Evolutionary conservation across 768 basidiomycete genomes (phyloP), one percentile per base, ranked within the genome.

Genomic region (Collybiopsis luxurians): DNA sequence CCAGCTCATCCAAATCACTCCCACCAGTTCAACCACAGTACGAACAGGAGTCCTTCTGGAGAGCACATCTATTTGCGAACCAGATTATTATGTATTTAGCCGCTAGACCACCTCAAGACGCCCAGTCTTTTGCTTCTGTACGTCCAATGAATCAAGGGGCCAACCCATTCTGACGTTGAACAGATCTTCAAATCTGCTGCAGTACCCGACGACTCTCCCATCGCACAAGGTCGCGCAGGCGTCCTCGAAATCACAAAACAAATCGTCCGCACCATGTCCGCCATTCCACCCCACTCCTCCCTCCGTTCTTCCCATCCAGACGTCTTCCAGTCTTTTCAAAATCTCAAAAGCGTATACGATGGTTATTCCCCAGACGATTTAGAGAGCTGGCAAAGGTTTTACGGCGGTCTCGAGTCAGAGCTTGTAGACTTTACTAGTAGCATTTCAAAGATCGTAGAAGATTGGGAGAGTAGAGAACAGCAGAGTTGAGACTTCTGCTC

Each of bases 41-140:
- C 12, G 53, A 55, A 24, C 40, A 28, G 30, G 53, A 55, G 23
- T 21, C 5, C 21, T 55, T 55, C 19, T 55, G 53, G 53, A 23
- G 53, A 9, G 53, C 43, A 11, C 44, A 55, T 34, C 27, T 55
- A 19, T 28, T 55, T 12, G 40, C 53, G 11, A 55, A 45, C n/a
- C 53, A 55, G n/a, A 55, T 55, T 27, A 45, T 55, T 19, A 30
- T 55, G 42, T 55, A 55, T 45, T 39, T 55, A 26, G 53, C 53
- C 9, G 53, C 53, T 27, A 28, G 53, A 45, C 43, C 53, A 13
- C 27, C 39, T 26, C 19, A 13, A 17, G 53, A 55, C 3, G 53
- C 31, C 10, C 40, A 55, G 28, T 13, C 43, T n/a, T 55, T 55
- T 34, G 40, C 39, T 31, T 7, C 53, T 9, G 53, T 55, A 12